Conservation (phyloP, 2,329 filamentous ascomycete genomes). For the Ascochyta lentis region DNA sequence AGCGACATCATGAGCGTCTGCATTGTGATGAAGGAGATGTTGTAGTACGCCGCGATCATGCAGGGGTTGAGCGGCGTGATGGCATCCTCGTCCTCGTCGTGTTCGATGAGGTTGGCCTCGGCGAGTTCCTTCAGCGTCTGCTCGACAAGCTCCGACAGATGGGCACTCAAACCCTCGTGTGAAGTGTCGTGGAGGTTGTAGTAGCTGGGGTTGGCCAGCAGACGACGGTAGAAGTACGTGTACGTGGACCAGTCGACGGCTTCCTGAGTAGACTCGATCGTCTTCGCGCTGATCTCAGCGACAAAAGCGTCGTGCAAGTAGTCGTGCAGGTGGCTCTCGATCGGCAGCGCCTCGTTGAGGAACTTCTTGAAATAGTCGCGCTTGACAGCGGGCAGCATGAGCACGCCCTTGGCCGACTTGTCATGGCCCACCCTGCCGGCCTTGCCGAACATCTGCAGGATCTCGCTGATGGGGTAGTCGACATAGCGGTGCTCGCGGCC, state of each 20-base stretch:
- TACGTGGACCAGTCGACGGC: conserved; percentile 99
- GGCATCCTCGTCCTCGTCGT: conserved; percentile 86
- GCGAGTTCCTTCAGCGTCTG: conserved; percentile 87
- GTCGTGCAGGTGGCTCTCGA: conserved; percentile 91
- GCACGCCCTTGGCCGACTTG: conserved; percentile 83
- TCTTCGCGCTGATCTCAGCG: conserved; percentile 94
- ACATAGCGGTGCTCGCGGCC: conserved; percentile 96
- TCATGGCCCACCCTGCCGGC: conserved; percentile 80
- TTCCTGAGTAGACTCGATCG: conserved; percentile 93
- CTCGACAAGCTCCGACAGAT: conserved; percentile 93
- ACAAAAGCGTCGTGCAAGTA: conserved; percentile 97
- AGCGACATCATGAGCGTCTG: conserved; percentile 96
- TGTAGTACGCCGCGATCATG: conserved; percentile 99
- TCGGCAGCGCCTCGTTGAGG: conserved; percentile 90
- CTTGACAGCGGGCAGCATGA: conserved; percentile 95
- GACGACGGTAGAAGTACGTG: conserved; percentile 95
- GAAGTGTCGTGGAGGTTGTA: conserved; percentile 89
- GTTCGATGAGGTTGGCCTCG: conserved; percentile 93
- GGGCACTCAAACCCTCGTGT: conserved; percentile 90
- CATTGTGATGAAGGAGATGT: conserved; percentile 99
- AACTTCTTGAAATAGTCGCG: conserved; percentile 99
- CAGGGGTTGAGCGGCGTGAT: conserved; percentile 91
- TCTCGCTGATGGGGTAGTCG: conserved; percentile 91
- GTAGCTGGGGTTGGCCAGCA: conserved; percentile 95
- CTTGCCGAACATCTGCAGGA: conserved; percentile 98